These are phyloP conservation scores for Trametes cingulata DNA, from an alignment of 768 basidiomycete genomes.

Conservation along the genomic window DNA sequence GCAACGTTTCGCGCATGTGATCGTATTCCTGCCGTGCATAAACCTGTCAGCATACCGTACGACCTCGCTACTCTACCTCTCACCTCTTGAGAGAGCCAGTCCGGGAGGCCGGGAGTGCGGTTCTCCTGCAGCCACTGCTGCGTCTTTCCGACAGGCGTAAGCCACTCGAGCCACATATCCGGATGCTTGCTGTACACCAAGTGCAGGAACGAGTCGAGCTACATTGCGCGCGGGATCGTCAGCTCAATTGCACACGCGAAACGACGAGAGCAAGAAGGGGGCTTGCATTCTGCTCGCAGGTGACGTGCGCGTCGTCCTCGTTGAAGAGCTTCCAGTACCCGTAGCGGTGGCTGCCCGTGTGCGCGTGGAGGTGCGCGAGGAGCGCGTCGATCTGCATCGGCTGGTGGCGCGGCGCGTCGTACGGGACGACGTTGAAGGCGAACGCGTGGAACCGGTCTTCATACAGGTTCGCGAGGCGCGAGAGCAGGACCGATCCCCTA, in stretches of 20 bases:
- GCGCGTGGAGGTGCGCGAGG: conserved; percentile 27
- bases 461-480: conserved; percentile 21
- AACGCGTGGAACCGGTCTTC: conserved; percentile 44
- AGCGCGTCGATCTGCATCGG: conserved; percentile 27
- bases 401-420: conserved; percentile 30
- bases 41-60: neutral
- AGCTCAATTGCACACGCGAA: neutral
- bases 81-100: conserved; percentile 39
- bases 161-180: conserved; percentile 34
- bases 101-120: conserved; percentile 26
- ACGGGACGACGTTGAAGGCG: conserved; percentile 38
- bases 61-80: neutral
- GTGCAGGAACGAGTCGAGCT: conserved; percentile 44
- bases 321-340: conserved; percentile 42
- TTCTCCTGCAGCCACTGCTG: conserved; percentile 32
- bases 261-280: too few species aligned
- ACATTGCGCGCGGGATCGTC: too few species aligned
- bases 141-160: conserved; percentile 37
- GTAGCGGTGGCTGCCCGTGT: conserved; percentile 14
- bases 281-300: conserved; percentile 8
- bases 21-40: conserved; percentile 26
- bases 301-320: neutral
- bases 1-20: conserved; percentile 24
- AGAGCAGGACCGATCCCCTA: neutral
- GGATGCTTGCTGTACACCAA: conserved; percentile 36